Conservation (phyloP, 192 early-diverging fungal genomes). For the Dissophora ornata region DNA sequence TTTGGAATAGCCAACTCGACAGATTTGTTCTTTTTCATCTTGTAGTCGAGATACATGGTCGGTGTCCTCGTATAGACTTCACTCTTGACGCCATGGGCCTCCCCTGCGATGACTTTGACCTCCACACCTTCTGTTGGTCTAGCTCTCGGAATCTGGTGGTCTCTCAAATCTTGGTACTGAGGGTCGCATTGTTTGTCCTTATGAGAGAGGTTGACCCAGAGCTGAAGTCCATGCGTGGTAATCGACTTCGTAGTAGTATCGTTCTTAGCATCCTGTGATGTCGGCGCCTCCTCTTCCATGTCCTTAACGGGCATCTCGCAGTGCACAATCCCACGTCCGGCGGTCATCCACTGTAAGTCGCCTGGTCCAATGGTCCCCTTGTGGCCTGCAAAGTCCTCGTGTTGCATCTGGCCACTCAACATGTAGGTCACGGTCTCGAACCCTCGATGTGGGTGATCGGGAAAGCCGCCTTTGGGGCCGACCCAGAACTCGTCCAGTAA, state of each 20-base stretch:
- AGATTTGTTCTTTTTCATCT: slow-evolving; percentile 66
- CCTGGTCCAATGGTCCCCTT: slow-evolving; percentile 75
- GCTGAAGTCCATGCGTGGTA: slow-evolving; percentile 67
- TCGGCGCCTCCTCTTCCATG: slow-evolving; percentile 27
- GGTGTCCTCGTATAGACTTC: slow-evolving; percentile 82
- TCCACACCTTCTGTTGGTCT: slow-evolving; percentile 59
- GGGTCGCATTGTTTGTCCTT: slow-evolving; percentile 80
- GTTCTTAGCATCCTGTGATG: too few species aligned
- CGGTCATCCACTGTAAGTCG: slow-evolving; percentile 84
- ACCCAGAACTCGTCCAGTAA: slow-evolving; percentile 81
- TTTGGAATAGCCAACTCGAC: slow-evolving; percentile 68
- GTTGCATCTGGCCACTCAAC: slow-evolving; percentile 72
- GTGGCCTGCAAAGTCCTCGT: slow-evolving; percentile 84
- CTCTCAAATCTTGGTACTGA: slow-evolving; percentile 76
- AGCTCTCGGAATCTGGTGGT: slow-evolving; percentile 72
- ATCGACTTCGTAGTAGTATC: slow-evolving; percentile 1
- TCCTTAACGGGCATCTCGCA: slow-evolving; percentile 73
- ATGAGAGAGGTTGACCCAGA: slow-evolving; percentile 82
- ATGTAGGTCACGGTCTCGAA: slow-evolving; percentile 86
- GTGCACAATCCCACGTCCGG: slow-evolving; percentile 79
- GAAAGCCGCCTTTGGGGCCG: slow-evolving; percentile 61
- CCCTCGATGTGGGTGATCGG: slow-evolving; percentile 84
- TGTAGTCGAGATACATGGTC: slow-evolving; percentile 83
- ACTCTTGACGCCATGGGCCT: slow-evolving; percentile 74
- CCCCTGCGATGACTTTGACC: slow-evolving; percentile 92